Conservation (phyloP, 768 basidiomycete species). For the Tylopilus vinaceipallidus region DNA sequence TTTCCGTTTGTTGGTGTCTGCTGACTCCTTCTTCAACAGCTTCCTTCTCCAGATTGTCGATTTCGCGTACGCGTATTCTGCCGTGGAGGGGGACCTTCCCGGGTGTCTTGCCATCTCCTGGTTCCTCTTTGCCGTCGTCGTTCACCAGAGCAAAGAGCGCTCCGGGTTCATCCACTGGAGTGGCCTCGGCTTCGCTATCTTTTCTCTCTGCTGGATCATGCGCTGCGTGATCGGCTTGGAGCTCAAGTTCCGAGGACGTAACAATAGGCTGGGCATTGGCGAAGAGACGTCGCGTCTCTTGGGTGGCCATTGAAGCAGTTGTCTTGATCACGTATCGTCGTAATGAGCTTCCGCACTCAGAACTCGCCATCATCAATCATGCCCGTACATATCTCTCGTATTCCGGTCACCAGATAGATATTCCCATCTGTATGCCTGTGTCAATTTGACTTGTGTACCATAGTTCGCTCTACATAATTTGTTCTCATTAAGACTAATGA, state of each 20-base stretch:
- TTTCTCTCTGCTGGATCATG: constrained; percentile 62
- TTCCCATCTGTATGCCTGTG: constrained; percentile 6
- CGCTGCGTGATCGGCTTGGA: constrained; percentile 48
- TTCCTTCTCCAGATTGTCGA: constrained; percentile 58
- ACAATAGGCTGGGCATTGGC: constrained; percentile 32
- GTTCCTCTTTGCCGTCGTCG: constrained; percentile 65
- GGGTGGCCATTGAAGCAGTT: constrained; percentile 17
- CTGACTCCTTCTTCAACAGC: constrained; percentile 20
- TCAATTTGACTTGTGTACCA: constrained; percentile 6
- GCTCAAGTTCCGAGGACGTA: constrained; percentile 33
- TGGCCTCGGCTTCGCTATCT: constrained; percentile 58
- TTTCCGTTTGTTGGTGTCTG: too few species aligned
- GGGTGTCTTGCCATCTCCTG: constrained; percentile 67
- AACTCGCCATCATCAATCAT: constrained; percentile 5
- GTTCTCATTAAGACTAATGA: constrained; percentile 4
- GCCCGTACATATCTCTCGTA: not conserved
- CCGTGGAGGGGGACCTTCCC: constrained; percentile 63
- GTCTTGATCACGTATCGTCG: not conserved
- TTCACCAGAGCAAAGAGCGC: constrained; percentile 40
- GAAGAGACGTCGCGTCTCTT: constrained; percentile 33
- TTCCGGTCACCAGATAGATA: not conserved
- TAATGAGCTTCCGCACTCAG: not conserved
- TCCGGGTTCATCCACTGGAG: constrained; percentile 65
- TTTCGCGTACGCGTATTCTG: constrained; percentile 65
- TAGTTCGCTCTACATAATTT: constrained; percentile 19